Evolutionary conservation across 169 alveolate species (phyloP).

Genomic region (Cryptosporidium ubiquitum): DNA sequence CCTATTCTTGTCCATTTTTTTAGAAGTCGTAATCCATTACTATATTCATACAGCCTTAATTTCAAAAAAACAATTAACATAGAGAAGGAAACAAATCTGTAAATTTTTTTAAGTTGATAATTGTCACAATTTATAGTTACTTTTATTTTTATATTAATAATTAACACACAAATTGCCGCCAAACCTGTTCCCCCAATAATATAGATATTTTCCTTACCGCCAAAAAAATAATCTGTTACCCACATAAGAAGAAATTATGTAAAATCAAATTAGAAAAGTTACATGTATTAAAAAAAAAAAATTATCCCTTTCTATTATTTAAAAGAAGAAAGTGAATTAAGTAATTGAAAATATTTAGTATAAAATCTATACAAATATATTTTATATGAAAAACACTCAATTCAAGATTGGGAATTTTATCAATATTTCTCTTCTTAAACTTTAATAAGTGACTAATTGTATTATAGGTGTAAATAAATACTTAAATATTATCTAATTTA

Average conservation of each 20-base stretch:
- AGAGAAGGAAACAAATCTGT: neutral
- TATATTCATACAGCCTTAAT: neutral
- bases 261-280: neutral
- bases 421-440: neutral
- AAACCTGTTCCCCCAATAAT: neutral
- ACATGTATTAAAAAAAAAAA: neutral
- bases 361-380: neutral
- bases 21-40: too few species aligned
- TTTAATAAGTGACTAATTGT: neutral
- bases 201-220: slow-evolving; percentile 14
- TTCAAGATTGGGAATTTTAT: neutral
- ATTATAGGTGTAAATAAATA: neutral
- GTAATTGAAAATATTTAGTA: neutral
- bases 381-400: neutral
- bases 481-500: neutral
- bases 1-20: neutral
- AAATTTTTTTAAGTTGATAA: neutral
- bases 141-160: neutral
- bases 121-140: neutral
- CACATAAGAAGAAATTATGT: neutral
- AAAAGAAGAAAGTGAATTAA: neutral
- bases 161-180: slow-evolving; percentile 1
- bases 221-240: neutral
- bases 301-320: neutral
- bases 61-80: too few species aligned